phyloP scores from a whole-genome alignment of 139 green algal species.

The Chlorella sp. region DNA sequence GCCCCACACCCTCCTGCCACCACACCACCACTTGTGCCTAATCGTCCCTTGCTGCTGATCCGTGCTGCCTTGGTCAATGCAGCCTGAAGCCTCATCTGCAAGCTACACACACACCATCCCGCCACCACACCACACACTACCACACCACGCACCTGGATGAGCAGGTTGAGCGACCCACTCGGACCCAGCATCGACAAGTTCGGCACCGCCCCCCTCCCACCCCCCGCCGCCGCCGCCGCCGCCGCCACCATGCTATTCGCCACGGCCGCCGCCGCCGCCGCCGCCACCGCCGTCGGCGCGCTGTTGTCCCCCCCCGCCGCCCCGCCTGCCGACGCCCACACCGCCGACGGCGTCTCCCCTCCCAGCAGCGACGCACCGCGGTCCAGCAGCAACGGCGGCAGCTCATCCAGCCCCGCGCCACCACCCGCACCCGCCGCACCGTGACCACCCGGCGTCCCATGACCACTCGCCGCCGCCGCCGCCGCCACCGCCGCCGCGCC shows the following conservation, averaged over 20 bases:
- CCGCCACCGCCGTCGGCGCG: background rate
- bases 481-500: background rate
- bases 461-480: background rate
- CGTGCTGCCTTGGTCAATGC: background rate
- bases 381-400: background rate
- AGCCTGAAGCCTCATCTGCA: background rate
- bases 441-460: too few relatives aligned
- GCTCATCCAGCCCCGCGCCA: background rate
- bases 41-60: background rate
- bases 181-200: background rate
- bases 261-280: too few relatives aligned
- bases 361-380: conserved; percentile 1
- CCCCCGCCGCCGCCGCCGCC: background rate
- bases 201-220: background rate
- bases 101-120: background rate
- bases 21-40: too few relatives aligned
- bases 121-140: background rate
- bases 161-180: background rate
- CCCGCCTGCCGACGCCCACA: background rate
- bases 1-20: background rate
- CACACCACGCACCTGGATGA: conserved; percentile 2
- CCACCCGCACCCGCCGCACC: background rate
- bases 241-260: background rate
- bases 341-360: background rate
- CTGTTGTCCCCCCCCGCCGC: background rate